phyloP scores from a whole-genome alignment of 2,329 filamentous ascomycete genomes.

The Ophiocordyceps camponoti-floridani region DNA sequence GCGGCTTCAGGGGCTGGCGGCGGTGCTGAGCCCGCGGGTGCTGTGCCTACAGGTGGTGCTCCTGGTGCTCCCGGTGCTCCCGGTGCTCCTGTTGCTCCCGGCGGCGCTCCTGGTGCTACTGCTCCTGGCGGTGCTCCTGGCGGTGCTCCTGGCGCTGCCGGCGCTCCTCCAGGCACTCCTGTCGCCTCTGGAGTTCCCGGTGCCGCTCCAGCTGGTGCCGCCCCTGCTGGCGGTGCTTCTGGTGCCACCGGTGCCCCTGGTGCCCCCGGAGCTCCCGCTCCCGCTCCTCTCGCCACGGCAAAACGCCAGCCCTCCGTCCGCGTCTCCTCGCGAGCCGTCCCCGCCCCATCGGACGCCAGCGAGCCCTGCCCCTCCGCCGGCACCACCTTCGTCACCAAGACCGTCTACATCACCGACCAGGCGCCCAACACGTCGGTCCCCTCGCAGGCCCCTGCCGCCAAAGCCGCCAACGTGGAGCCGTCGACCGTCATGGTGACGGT shows the following conservation, averaged over 20 bases:
- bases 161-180: too few relatives aligned
- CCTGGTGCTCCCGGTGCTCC: too few relatives aligned
- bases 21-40: too few relatives aligned
- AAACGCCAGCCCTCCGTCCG: background rate
- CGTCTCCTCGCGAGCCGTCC: conserved; percentile 3
- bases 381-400: conserved; percentile 2
- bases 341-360: conserved; percentile 6
- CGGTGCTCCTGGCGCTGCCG: background rate
- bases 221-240: background rate
- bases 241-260: background rate
- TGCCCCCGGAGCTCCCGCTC: background rate
- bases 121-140: background rate
- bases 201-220: background rate
- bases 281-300: background rate
- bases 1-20: conserved; percentile 6
- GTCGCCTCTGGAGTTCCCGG: too few relatives aligned
- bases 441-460: background rate
- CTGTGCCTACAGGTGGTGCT: too few relatives aligned
- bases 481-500: conserved; percentile 2
- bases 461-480: conserved; percentile 1
- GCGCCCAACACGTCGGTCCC: background rate
- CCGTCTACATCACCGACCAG: conserved; percentile 3
- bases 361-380: conserved; percentile 13
- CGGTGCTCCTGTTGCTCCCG: too few relatives aligned
- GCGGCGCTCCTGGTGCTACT: background rate